Conservation (phyloP, 2,329 filamentous ascomycete species). For the Fusarium fracticaudum region DNA sequence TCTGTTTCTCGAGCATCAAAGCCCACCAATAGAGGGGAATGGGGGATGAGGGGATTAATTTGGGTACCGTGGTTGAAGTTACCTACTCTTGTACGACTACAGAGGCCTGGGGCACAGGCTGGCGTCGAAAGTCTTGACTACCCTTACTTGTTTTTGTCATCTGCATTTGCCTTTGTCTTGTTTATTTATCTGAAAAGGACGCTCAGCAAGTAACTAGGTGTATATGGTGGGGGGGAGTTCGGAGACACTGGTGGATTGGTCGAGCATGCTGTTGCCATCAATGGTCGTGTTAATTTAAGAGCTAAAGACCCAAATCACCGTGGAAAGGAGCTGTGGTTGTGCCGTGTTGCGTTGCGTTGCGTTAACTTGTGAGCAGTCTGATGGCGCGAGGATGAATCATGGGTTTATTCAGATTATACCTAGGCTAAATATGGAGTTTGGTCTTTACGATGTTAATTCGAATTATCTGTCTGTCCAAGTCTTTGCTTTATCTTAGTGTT, state of each 20-base stretch:
- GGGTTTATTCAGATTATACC: constrained; percentile 42
- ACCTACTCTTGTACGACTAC: constrained; percentile 50
- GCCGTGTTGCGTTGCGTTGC: not conserved
- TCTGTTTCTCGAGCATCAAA: constrained; percentile 20
- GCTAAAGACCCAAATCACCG: constrained; percentile 11
- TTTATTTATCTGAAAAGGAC: constrained; percentile 26
- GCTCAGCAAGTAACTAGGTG: constrained; percentile 25
- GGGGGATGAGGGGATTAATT: constrained; percentile 40
- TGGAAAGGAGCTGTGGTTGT: not conserved
- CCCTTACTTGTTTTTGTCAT: constrained; percentile 18
- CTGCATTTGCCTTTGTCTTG: constrained; percentile 19
- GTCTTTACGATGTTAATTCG: constrained; percentile 21
- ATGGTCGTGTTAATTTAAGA: constrained; percentile 24
- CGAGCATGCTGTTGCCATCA: constrained; percentile 22
- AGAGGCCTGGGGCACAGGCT: constrained; percentile 37
- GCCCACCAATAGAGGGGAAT: constrained; percentile 30
- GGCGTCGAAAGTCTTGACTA: constrained; percentile 34
- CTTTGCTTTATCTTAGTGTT: not conserved
- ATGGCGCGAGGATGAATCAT: constrained; percentile 36
- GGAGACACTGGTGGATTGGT: constrained; percentile 10
- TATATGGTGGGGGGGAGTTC: constrained; percentile 23
- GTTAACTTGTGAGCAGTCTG: constrained; percentile 28
- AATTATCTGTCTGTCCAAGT: not conserved
- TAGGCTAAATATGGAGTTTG: constrained; percentile 40
- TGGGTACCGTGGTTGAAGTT: constrained; percentile 46